Percentiles rank a stretch among this genome's conserved stretches.
These are phyloP conservation scores for Hydrangea macrophylla DNA, from an alignment of 148 eudicot species.

Conservation along the genomic window DNA sequence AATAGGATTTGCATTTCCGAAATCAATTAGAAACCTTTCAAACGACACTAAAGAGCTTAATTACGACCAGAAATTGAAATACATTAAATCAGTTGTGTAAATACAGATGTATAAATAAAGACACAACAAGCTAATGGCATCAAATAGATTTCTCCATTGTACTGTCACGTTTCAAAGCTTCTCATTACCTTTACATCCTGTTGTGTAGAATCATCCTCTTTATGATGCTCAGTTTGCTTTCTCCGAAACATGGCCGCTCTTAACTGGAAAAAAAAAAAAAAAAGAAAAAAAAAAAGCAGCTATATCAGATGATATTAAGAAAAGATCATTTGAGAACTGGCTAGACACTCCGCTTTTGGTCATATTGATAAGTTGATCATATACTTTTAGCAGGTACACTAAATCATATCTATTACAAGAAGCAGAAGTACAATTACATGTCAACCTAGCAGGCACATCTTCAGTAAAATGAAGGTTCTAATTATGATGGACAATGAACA, in stretches of 20 bases:
- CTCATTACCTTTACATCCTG: constrained; percentile 55
- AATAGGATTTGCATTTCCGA: not conserved
- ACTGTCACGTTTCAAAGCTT: not conserved
- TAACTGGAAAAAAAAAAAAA: not conserved
- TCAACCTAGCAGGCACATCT: not conserved
- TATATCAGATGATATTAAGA: too few species aligned
- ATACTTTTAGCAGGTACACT: not conserved
- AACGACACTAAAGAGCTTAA: not conserved
- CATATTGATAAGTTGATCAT: not conserved
- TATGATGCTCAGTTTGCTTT: constrained; percentile 36
- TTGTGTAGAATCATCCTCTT: constrained; percentile 32
- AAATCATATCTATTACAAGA: not conserved
- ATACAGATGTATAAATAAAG: not conserved
- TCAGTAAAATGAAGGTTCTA: not conserved
- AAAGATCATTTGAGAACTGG: not conserved
- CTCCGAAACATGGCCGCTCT: constrained; percentile 42
- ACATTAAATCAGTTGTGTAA: not conserved
- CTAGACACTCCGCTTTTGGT: not conserved
- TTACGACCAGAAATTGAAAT: not conserved
- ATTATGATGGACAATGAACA: too few species aligned
- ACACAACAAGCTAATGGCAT: not conserved
- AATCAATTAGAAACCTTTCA: not conserved
- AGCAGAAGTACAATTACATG: not conserved
- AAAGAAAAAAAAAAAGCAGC: not conserved
- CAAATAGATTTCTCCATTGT: not conserved